phyloP scores from a whole-genome alignment of 805 yeast species.

The Zygosaccharomyces siamensis region DNA sequence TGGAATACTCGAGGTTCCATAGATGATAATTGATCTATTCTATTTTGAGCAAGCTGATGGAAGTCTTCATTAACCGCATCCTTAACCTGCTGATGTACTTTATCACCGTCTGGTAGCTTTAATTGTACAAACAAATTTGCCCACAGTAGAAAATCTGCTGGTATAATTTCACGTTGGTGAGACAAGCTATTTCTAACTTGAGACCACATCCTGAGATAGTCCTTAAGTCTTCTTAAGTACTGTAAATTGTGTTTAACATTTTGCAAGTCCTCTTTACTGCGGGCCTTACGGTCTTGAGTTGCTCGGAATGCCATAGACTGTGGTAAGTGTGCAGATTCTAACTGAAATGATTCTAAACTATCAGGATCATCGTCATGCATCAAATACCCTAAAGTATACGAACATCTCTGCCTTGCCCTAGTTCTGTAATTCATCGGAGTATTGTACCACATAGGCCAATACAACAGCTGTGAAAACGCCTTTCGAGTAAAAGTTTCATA shows the following conservation, averaged over 20 bases:
- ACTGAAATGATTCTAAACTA: conserved; percentile 4
- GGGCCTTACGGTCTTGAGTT: conserved; percentile 21
- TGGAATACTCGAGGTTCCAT: conserved; percentile 4
- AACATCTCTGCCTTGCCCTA: conserved; percentile 17
- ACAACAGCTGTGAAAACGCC: conserved; percentile 47
- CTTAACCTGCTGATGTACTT: conserved; percentile 15
- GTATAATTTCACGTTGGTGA: conserved; percentile 3
- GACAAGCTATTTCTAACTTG: conserved; percentile 11
- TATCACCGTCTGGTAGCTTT: conserved; percentile 24
- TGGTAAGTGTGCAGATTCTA: conserved; percentile 20
- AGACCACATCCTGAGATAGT: conserved; percentile 21
- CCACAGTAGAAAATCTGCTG: conserved; percentile 24
- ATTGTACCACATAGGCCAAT: conserved; percentile 72
- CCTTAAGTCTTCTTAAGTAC: conserved; percentile 17
- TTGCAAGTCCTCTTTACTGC: conserved; percentile 20
- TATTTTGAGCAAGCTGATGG: conserved; percentile 7
- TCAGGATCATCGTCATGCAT: conserved; percentile 22
- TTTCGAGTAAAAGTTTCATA: conserved; percentile 58
- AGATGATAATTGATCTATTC: conserved; percentile 8
- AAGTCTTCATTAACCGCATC: conserved; percentile 13
- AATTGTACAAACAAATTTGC: conserved; percentile 28
- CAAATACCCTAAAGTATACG: conserved; percentile 18
- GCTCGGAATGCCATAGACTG: conserved; percentile 31
- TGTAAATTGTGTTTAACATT: conserved; percentile 21
- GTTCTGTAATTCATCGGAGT: conserved; percentile 42